Evolutionary conservation across 306 rosid species (phyloP).

Genomic region (Dalbergia oliveri): DNA sequence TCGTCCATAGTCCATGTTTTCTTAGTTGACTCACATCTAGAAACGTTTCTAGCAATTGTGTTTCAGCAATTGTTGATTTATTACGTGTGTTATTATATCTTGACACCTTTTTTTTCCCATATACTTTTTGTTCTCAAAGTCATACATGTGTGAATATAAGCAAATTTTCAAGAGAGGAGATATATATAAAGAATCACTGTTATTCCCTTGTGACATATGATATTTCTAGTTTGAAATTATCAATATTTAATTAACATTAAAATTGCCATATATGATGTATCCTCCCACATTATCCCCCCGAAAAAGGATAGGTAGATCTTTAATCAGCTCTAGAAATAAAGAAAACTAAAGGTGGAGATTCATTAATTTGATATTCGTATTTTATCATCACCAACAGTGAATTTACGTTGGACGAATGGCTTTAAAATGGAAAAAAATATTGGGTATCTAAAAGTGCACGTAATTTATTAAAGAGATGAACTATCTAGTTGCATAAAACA

Average conservation of each 20-base stretch:
- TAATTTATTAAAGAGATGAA: not conserved
- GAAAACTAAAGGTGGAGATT: not conserved
- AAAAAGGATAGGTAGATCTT: not conserved
- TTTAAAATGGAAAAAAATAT: not conserved
- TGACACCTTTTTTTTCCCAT: too few relatives aligned
- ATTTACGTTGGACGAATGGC: not conserved
- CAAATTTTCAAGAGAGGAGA: too few relatives aligned
- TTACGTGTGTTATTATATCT: too few relatives aligned
- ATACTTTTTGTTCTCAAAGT: too few relatives aligned
- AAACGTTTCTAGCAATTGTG: too few relatives aligned
- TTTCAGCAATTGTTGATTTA: too few relatives aligned
- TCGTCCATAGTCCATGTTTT: too few relatives aligned
- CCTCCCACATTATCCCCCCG: not conserved
- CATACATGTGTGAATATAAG: too few relatives aligned
- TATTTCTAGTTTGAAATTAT: not conserved
- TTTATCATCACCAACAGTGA: not conserved
- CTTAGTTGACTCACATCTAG: too few relatives aligned
- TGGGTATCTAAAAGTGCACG: not conserved
- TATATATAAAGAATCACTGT: too few relatives aligned
- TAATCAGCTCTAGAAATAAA: not conserved
- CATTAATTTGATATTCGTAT: not conserved
- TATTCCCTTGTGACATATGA: not conserved
- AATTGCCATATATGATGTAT: not conserved
- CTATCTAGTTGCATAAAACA: not conserved
- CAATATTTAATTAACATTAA: not conserved